A percentile compares a stretch with the other conserved stretches of the same genome.
Evolutionary conservation across 441 rosid genomes (phyloP).

Genomic region (Aquilaria agallochum): DNA sequence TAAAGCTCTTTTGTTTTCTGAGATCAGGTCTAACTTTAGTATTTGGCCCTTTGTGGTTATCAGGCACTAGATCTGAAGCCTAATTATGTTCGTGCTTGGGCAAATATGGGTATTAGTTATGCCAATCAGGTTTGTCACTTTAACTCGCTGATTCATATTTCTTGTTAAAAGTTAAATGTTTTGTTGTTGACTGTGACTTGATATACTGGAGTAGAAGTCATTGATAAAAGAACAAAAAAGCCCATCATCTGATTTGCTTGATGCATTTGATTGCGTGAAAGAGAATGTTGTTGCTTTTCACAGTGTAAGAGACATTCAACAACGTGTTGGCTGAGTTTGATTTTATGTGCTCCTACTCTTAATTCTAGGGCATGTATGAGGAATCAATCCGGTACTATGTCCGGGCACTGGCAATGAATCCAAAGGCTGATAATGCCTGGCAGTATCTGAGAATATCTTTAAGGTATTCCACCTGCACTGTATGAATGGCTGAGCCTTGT

Average conservation of each 20-base stretch:
- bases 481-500: conserved; percentile 1
- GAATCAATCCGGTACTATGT: conserved; percentile 91
- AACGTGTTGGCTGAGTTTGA: background rate
- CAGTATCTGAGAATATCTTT: conserved; percentile 93
- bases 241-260: too few species aligned
- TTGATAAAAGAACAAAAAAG: background rate
- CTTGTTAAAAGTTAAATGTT: background rate
- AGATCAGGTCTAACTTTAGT: background rate
- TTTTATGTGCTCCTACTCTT: conserved; percentile 2
- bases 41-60: conserved; percentile 10
- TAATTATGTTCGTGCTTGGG: conserved; percentile 99
- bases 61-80: conserved; percentile 99
- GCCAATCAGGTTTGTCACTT: conserved; percentile 81
- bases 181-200: background rate
- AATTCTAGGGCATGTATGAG: conserved; percentile 71
- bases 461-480: conserved; percentile 37
- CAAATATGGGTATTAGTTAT: conserved; percentile 99
- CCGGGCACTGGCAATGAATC: conserved; percentile 97
- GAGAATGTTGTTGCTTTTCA: too few species aligned
- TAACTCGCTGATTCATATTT: background rate
- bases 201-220: background rate
- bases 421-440: conserved; percentile 99
- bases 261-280: too few species aligned
- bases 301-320: too few species aligned
- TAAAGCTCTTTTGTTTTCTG: background rate